These are phyloP conservation scores for Heritiera littoralis DNA, from an alignment of 345 rosid genomes.

Conservation along the genomic window DNA sequence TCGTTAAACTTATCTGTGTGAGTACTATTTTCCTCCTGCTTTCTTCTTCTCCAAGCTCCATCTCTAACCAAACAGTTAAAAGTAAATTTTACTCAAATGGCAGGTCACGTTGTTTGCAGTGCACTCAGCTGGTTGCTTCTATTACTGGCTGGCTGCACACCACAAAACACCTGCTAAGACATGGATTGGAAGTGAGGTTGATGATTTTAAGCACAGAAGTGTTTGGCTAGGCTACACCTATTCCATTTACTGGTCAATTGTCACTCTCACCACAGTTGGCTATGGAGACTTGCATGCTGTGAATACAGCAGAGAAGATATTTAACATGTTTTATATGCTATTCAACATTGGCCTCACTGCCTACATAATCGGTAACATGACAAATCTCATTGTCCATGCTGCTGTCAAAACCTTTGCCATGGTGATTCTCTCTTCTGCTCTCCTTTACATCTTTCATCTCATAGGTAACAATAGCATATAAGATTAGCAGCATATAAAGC, in stretches of 20 bases:
- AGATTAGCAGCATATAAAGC: slow-evolving; percentile 1
- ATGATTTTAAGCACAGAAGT: slow-evolving; percentile 64
- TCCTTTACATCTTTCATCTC: slow-evolving; percentile 3
- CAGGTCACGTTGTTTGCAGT: slow-evolving; percentile 82
- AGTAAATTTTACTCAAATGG: slow-evolving; percentile 13
- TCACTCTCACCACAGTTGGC: slow-evolving; percentile 88
- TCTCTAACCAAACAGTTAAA: neutral
- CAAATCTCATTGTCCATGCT: slow-evolving; percentile 82
- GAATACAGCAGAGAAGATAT: slow-evolving; percentile 68
- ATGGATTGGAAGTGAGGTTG: slow-evolving; percentile 66
- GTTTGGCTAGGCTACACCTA: slow-evolving; percentile 87
- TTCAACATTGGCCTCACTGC: slow-evolving; percentile 89
- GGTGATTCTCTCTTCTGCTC: slow-evolving; percentile 42
- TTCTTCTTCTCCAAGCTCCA: neutral
- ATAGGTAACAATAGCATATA: neutral
- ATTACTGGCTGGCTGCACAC: slow-evolving; percentile 71
- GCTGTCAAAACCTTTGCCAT: slow-evolving; percentile 64
- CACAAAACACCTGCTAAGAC: slow-evolving; percentile 45
- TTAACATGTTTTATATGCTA: slow-evolving; percentile 79
- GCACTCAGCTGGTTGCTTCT: slow-evolving; percentile 83
- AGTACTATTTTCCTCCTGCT: slow-evolving; percentile 23
- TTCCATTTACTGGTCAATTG: slow-evolving; percentile 91
- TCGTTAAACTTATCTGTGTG: slow-evolving; percentile 65
- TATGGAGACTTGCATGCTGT: slow-evolving; percentile 86
- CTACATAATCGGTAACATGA: slow-evolving; percentile 91